These are phyloP conservation scores for Pyrus hybrid DNA, from an alignment of 331 rosid genomes.

Conservation along the genomic window DNA sequence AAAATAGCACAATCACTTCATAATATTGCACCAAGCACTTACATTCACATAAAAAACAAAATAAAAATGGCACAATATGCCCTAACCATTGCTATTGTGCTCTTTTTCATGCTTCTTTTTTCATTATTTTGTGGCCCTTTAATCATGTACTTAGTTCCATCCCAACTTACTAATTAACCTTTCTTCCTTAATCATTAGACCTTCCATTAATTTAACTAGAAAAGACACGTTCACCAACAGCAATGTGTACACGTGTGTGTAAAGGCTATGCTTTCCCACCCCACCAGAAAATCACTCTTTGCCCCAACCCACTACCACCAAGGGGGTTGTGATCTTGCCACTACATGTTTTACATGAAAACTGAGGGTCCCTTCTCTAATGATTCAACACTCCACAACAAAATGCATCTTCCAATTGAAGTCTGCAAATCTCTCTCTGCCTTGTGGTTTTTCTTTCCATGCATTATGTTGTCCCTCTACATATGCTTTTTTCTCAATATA, in stretches of 20 bases:
- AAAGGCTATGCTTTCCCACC: slow-evolving; percentile 7
- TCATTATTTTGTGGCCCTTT: background rate
- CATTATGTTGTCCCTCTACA: slow-evolving; percentile 36
- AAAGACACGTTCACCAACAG: slow-evolving; percentile 7
- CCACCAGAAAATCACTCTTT: background rate
- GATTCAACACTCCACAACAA: slow-evolving; percentile 23
- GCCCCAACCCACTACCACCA: slow-evolving; percentile 13
- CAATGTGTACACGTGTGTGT: slow-evolving; percentile 9
- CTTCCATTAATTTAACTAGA: slow-evolving; percentile 24
- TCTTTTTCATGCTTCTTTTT: background rate
- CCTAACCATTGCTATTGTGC: slow-evolving; percentile 21
- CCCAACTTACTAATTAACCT: slow-evolving; percentile 1
- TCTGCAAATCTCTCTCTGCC: slow-evolving; percentile 21
- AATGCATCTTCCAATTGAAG: slow-evolving; percentile 17
- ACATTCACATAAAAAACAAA: background rate
- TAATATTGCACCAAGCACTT: slow-evolving; percentile 24
- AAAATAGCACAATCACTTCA: slow-evolving; percentile 3
- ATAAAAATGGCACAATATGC: slow-evolving; percentile 14
- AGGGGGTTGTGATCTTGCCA: background rate
- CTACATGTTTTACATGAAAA: background rate
- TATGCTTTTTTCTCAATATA: background rate
- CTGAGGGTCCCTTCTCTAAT: slow-evolving; percentile 13
- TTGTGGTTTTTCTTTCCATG: slow-evolving; percentile 27
- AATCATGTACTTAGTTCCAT: background rate
- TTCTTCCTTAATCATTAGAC: slow-evolving; percentile 24